phyloP scores from a whole-genome alignment of 352 stramenopile genomes.

The Pythium guiyangense region DNA sequence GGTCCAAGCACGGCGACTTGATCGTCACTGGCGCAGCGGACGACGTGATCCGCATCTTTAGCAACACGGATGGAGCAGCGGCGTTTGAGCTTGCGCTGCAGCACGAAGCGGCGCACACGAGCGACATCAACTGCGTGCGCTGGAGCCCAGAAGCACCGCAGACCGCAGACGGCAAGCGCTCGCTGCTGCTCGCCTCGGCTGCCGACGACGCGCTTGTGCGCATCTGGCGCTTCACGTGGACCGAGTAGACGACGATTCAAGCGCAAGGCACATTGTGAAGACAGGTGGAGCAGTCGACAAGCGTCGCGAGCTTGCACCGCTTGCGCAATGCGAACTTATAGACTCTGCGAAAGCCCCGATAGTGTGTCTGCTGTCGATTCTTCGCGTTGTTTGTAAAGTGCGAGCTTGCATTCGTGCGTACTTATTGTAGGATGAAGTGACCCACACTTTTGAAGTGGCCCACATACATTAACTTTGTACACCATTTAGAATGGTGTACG shows the following conservation, averaged over 20 bases:
- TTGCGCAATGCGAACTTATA: no score
- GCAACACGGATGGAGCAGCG: slow-evolving; percentile 20
- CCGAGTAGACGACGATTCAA: not conserved
- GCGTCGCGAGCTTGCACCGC: no score
- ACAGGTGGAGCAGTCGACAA: no score
- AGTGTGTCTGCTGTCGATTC: not conserved
- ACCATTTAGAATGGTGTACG: no score
- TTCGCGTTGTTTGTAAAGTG: not conserved
- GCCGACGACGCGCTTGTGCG: slow-evolving; percentile 59
- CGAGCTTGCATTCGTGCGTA: no score
- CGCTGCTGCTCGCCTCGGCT: slow-evolving; percentile 59
- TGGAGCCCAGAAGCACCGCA: slow-evolving; percentile 43
- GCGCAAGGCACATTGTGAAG: not conserved
- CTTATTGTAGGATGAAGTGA: no score
- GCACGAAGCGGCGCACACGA: slow-evolving; percentile 53
- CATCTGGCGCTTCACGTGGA: slow-evolving; percentile 60
- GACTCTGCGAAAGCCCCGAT: no score
- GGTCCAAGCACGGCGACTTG: slow-evolving; percentile 79
- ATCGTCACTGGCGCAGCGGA: slow-evolving; percentile 90
- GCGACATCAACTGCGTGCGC: slow-evolving; percentile 81
- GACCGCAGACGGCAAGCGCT: slow-evolving; percentile 19
- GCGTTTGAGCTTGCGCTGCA: slow-evolving; percentile 67
- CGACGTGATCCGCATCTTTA: slow-evolving; percentile 89
- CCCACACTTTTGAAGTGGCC: no score
- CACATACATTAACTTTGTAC: no score